Percentiles rank a stretch among this genome's conserved stretches.
These are phyloP conservation scores for Coniella vitis DNA, from an alignment of 2,329 filamentous ascomycete genomes.

Conservation along the genomic window DNA sequence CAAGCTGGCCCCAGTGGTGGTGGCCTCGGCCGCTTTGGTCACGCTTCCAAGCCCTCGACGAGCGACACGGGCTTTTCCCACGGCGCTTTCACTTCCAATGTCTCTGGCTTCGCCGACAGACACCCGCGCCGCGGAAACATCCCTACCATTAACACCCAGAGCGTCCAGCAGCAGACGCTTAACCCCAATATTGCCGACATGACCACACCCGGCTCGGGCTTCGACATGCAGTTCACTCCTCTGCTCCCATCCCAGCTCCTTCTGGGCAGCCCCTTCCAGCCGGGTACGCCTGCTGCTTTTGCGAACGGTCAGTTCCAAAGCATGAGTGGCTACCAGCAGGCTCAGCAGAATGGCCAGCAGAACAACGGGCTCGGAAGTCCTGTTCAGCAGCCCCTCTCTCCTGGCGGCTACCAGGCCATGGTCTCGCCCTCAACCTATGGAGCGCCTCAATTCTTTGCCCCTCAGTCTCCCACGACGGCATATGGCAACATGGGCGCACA, in stretches of 20 bases:
- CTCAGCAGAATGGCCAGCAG: constrained; percentile 43
- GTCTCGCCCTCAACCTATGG: constrained; percentile 81
- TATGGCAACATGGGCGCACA: constrained; percentile 59
- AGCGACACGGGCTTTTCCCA: constrained; percentile 88
- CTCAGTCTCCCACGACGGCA: constrained; percentile 79
- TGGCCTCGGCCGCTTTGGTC: constrained; percentile 57
- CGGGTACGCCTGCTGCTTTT: constrained; percentile 85
- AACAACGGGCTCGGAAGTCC: constrained; percentile 65
- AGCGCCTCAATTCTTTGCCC: constrained; percentile 71
- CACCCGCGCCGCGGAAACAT: constrained; percentile 81
- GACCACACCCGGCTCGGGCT: constrained; percentile 79
- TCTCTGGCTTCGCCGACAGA: constrained; percentile 77
- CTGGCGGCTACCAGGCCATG: constrained; percentile 76
- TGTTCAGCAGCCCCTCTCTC: constrained; percentile 69
- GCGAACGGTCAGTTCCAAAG: constrained; percentile 87
- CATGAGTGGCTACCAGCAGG: constrained; percentile 68
- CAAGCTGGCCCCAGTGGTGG: constrained; percentile 50
- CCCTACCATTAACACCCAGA: constrained; percentile 84
- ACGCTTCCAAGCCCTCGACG: constrained; percentile 73
- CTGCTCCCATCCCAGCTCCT: constrained; percentile 90
- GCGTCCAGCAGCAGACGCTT: constrained; percentile 39
- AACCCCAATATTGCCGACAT: constrained; percentile 61
- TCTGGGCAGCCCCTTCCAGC: constrained; percentile 93
- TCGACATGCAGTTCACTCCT: constrained; percentile 98
- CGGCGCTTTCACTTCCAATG: constrained; percentile 82